phyloP scores from a whole-genome alignment of 345 rosid genomes.

The Moricandia arvensis region DNA sequence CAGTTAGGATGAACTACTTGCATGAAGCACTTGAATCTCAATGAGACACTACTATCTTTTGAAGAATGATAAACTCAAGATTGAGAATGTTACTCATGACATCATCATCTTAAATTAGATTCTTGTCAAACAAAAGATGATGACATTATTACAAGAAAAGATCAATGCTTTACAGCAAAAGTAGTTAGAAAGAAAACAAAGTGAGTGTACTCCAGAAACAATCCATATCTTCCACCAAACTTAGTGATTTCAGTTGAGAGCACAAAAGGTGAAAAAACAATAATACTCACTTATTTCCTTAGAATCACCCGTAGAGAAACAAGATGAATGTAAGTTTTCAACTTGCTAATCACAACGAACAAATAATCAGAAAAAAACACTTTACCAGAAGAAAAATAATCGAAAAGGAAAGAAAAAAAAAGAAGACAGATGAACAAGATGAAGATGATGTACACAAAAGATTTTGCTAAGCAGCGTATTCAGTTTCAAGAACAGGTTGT shows the following conservation, averaged over 20 bases:
- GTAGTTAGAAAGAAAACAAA: conserved; percentile 43
- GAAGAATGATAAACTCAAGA: not conserved
- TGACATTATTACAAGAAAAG: conserved; percentile 29
- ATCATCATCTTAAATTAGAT: conserved; percentile 5
- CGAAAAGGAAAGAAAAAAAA: not conserved
- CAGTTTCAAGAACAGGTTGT: conserved; percentile 80
- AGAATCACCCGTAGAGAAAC: conserved; percentile 32
- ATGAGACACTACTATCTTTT: not conserved
- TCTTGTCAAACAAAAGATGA: conserved; percentile 21
- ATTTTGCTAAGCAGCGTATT: conserved; percentile 60
- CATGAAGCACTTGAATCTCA: conserved; percentile 12
- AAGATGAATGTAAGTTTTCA: conserved; percentile 35
- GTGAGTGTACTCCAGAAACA: conserved; percentile 37
- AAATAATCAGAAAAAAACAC: conserved; percentile 32
- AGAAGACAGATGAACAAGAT: conserved; percentile 1
- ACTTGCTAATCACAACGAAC: conserved; percentile 34
- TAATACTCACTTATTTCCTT: conserved; percentile 43
- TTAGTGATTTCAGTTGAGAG: conserved; percentile 35
- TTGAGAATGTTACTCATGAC: not conserved
- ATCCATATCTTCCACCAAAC: conserved; percentile 41
- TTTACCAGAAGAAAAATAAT: conserved; percentile 33
- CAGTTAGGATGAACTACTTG: not conserved
- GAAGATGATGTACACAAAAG: conserved; percentile 25
- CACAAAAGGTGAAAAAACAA: conserved; percentile 36
- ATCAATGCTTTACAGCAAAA: conserved; percentile 33